Conservation (phyloP, 2,329 filamentous ascomycete genomes). For the Xylaria sp. region DNA sequence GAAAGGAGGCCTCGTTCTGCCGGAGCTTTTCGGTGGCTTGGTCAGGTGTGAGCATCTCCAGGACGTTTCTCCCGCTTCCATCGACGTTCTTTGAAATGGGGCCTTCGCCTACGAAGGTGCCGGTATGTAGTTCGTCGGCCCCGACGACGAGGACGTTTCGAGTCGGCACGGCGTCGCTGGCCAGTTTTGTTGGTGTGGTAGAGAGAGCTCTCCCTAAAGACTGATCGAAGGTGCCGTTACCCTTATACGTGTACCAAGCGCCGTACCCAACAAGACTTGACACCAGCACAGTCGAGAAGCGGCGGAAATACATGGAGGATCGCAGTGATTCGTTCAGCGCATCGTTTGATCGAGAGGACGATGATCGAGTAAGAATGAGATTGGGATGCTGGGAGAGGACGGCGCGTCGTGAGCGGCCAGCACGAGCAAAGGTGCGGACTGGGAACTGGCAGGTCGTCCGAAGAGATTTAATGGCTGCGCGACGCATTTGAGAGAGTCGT, state of each 20-base stretch:
- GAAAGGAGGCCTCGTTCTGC: slow-evolving; percentile 89
- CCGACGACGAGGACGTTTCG: slow-evolving; percentile 86
- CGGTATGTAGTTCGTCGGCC: slow-evolving; percentile 89
- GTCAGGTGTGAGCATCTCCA: slow-evolving; percentile 97
- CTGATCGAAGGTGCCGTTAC: slow-evolving; percentile 51
- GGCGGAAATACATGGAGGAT: slow-evolving; percentile 81
- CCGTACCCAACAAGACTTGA: slow-evolving; percentile 80
- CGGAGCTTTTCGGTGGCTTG: slow-evolving; percentile 92
- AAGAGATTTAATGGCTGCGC: slow-evolving; percentile 74
- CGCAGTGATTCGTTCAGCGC: slow-evolving; percentile 62
- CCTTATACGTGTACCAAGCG: slow-evolving; percentile 79
- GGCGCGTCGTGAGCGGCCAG: slow-evolving; percentile 56
- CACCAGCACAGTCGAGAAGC: slow-evolving; percentile 73
- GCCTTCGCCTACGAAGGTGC: slow-evolving; percentile 84
- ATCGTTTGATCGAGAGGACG: slow-evolving; percentile 51
- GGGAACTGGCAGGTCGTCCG: slow-evolving; percentile 74
- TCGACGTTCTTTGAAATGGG: slow-evolving; percentile 90
- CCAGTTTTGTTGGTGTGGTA: slow-evolving; percentile 52
- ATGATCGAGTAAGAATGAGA: slow-evolving; percentile 55
- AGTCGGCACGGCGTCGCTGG: slow-evolving; percentile 59
- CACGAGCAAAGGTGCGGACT: slow-evolving; percentile 69
- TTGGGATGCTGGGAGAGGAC: slow-evolving; percentile 46
- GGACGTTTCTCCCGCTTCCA: slow-evolving; percentile 83
- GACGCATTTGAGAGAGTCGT: slow-evolving; percentile 69
- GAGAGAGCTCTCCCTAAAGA: slow-evolving; percentile 54